These are phyloP conservation scores for Colletotrichum truncatum DNA, from an alignment of 2,329 filamentous ascomycete genomes.

Conservation along the genomic window DNA sequence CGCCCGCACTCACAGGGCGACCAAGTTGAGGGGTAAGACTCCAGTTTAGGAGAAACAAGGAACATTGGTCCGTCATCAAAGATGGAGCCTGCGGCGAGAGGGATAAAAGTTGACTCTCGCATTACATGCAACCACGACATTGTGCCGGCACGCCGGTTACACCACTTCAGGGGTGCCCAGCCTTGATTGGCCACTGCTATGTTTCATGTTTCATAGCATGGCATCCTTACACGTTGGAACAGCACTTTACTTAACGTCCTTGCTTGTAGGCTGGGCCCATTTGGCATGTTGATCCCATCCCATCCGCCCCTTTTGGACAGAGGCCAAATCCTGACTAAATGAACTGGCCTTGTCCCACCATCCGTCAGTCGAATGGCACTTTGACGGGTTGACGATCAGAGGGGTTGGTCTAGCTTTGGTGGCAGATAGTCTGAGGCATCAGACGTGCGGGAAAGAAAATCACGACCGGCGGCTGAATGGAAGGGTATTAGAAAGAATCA, in stretches of 20 bases:
- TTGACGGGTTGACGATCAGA: not conserved
- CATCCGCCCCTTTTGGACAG: not conserved
- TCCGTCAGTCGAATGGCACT: not conserved
- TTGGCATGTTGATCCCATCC: slow-evolving; percentile 4
- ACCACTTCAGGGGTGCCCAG: slow-evolving; percentile 5
- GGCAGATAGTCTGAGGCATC: too few species aligned
- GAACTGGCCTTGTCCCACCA: not conserved
- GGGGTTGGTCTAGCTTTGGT: not conserved
- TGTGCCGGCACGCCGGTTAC: slow-evolving; percentile 1
- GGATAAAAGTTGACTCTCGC: slow-evolving; percentile 5
- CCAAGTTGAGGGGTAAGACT: slow-evolving; percentile 4
- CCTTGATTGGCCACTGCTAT: slow-evolving; percentile 20
- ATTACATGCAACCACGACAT: slow-evolving; percentile 13
- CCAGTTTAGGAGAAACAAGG: not conserved
- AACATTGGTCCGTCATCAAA: slow-evolving; percentile 5
- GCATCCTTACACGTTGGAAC: slow-evolving; percentile 2
- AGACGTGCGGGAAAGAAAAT: too few species aligned
- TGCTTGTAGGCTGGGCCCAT: not conserved
- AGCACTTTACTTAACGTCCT: not conserved
- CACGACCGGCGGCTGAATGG: too few species aligned
- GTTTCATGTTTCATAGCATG: slow-evolving; percentile 30
- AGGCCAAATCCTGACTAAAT: not conserved
- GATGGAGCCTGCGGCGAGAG: not conserved
- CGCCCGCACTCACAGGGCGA: not conserved
- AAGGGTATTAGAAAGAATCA: too few species aligned